phyloP scores from a whole-genome alignment of 352 stramenopile genomes.

The Halophytophthora polymorphica region DNA sequence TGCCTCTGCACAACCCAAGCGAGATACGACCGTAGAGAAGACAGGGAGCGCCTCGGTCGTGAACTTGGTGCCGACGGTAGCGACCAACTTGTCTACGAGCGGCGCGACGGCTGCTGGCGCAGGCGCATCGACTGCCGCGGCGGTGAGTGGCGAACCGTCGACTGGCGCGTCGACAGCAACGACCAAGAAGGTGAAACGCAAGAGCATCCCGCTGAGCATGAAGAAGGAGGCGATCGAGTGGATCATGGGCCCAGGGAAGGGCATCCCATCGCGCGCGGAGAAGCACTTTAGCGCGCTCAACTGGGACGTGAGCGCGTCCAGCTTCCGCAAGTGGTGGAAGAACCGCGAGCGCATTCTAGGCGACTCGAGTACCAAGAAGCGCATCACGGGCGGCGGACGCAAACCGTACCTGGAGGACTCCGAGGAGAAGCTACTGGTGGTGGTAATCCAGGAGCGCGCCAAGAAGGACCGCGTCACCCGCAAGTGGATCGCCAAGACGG shows the following conservation, averaged over 20 bases:
- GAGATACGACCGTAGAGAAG: background rate
- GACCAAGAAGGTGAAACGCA: constrained; percentile 41
- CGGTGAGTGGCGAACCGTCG: background rate
- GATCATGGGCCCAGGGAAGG: constrained; percentile 71
- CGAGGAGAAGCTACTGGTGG: constrained; percentile 70
- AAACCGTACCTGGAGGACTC: constrained; percentile 69
- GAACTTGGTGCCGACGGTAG: constrained; percentile 27
- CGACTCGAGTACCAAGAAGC: constrained; percentile 68
- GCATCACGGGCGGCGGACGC: constrained; percentile 61
- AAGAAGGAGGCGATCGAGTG: constrained; percentile 83
- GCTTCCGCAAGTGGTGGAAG: constrained; percentile 85
- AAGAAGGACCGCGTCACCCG: constrained; percentile 79
- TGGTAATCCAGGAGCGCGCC: constrained; percentile 70
- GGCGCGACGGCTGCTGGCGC: background rate
- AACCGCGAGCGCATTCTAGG: constrained; percentile 78
- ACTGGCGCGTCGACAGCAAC: constrained; percentile 1
- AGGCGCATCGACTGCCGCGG: background rate
- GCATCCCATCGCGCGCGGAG: constrained; percentile 62
- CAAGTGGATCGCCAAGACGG: constrained; percentile 83
- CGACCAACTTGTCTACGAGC: constrained; percentile 8
- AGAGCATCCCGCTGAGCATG: constrained; percentile 78
- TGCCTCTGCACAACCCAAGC: background rate
- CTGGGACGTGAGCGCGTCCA: constrained; percentile 75
- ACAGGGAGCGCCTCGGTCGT: constrained; percentile 5
- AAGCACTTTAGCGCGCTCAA: constrained; percentile 71